Conservation (phyloP, 2,329 filamentous ascomycete genomes). For the Dryadomyces quercivorus region DNA sequence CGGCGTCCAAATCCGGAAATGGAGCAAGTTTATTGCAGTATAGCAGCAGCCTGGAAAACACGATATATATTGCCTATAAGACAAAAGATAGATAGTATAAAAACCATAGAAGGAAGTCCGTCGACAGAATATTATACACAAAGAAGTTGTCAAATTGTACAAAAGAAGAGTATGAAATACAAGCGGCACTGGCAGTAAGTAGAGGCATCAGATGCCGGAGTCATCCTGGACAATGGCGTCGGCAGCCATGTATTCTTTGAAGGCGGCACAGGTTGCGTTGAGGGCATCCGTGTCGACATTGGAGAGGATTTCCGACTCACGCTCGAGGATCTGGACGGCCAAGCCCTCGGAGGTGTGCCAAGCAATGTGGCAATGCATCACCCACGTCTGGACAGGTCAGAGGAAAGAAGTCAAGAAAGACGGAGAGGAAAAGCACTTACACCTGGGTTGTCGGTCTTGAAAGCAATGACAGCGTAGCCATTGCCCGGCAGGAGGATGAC, state of each 20-base stretch:
- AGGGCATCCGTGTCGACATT: not conserved
- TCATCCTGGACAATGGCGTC: not conserved
- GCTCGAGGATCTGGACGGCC: not conserved
- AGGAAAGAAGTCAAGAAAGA: not conserved
- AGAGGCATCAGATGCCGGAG: slow-evolving; percentile 1
- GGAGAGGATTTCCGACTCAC: not conserved
- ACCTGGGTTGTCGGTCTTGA: slow-evolving; percentile 35
- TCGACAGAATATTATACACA: no score
- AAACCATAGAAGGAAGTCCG: no score
- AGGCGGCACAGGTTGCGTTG: not conserved
- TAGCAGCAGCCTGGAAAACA: no score
- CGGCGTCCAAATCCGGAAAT: no score
- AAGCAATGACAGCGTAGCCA: slow-evolving; percentile 32
- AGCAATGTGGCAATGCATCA: slow-evolving; percentile 42
- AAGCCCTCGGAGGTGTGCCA: slow-evolving; percentile 29
- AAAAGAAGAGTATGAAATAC: no score
- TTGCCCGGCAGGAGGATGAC: slow-evolving; percentile 26
- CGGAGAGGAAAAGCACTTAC: slow-evolving; percentile 1
- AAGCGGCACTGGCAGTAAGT: no score
- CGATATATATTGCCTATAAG: no score
- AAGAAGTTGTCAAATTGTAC: no score
- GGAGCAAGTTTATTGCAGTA: no score
- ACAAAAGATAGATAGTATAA: no score
- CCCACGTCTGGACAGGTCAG: slow-evolving; percentile 21
- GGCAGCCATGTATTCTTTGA: not conserved